These are phyloP conservation scores for Closterium sp. DNA, from an alignment of 139 green algal genomes.

Conservation along the genomic window DNA sequence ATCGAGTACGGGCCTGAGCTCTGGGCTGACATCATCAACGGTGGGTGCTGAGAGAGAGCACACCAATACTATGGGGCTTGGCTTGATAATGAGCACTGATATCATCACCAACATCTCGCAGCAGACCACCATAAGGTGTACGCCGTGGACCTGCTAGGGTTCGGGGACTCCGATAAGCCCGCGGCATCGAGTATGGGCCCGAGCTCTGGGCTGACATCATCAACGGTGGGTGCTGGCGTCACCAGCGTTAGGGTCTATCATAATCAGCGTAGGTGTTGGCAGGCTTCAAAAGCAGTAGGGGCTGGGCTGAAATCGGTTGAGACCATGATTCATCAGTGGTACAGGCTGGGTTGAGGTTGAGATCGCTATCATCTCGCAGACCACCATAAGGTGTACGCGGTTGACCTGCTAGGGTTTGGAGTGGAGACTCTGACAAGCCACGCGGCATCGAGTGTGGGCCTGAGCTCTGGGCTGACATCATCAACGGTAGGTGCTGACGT, in stretches of 20 bases:
- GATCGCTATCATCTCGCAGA: conserved; percentile 32
- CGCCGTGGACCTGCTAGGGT: conserved; percentile 79
- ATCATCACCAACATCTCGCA: too few species aligned
- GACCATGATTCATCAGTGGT: too few species aligned
- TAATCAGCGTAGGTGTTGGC: too few species aligned
- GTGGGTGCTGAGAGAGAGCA: neutral
- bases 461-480: conserved; percentile 39
- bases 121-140: conserved; percentile 57
- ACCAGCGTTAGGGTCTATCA: neutral
- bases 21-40: conserved; percentile 50
- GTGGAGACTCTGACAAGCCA: conserved; percentile 84
- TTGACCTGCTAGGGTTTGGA: conserved; percentile 82
- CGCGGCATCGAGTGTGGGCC: conserved; percentile 45
- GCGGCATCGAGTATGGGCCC: conserved; percentile 42
- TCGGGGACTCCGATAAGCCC: conserved; percentile 85
- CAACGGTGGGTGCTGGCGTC: conserved; percentile 9
- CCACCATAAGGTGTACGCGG: conserved; percentile 67
- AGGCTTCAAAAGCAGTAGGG: too few species aligned
- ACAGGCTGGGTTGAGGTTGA: too few species aligned
- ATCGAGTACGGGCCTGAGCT: conserved; percentile 49
- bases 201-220: conserved; percentile 56
- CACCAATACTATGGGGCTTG: too few species aligned
- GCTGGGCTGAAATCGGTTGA: too few species aligned
- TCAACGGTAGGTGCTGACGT: too few species aligned
- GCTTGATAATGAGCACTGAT: too few species aligned